Conservation (phyloP, 176 grass and related monocot species). For the Typha latifolia region DNA sequence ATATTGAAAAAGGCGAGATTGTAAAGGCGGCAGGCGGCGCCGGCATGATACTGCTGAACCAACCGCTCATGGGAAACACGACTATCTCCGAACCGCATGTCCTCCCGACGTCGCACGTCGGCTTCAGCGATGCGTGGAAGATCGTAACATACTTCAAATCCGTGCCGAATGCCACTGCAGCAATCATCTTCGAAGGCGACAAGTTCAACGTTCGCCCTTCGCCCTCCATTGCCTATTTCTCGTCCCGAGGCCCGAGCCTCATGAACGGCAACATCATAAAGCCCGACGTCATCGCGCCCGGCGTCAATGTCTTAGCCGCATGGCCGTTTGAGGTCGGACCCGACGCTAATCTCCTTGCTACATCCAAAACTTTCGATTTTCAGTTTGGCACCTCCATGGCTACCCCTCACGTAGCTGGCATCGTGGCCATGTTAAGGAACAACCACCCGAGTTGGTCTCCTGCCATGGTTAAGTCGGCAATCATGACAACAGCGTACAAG, state of each 20-base stretch:
- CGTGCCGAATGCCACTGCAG: slow-evolving; percentile 20
- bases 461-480: slow-evolving; percentile 88
- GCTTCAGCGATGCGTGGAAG: neutral
- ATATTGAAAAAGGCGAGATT: slow-evolving; percentile 30
- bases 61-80: slow-evolving; percentile 1
- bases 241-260: slow-evolving; percentile 64
- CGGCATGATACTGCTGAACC: slow-evolving; percentile 38
- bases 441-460: slow-evolving; percentile 63
- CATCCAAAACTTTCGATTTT: slow-evolving; percentile 34
- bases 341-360: neutral
- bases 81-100: slow-evolving; percentile 27
- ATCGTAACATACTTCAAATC: slow-evolving; percentile 52
- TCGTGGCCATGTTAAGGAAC: slow-evolving; percentile 60
- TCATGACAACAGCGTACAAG: slow-evolving; percentile 60
- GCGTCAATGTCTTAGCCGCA: slow-evolving; percentile 48
- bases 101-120: slow-evolving; percentile 46
- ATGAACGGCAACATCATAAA: slow-evolving; percentile 51
- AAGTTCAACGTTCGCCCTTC: slow-evolving; percentile 17
- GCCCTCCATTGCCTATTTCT: slow-evolving; percentile 47
- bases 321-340: neutral
- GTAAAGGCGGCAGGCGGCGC: slow-evolving; percentile 37
- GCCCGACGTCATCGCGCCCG: slow-evolving; percentile 71
- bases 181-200: slow-evolving; percentile 47
- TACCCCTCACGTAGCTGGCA: slow-evolving; percentile 61
- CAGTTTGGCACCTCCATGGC: slow-evolving; percentile 87